Evolutionary conservation across 176 grass and related monocot species (phyloP).

Genomic region (Rhynchospora tenuis): DNA sequence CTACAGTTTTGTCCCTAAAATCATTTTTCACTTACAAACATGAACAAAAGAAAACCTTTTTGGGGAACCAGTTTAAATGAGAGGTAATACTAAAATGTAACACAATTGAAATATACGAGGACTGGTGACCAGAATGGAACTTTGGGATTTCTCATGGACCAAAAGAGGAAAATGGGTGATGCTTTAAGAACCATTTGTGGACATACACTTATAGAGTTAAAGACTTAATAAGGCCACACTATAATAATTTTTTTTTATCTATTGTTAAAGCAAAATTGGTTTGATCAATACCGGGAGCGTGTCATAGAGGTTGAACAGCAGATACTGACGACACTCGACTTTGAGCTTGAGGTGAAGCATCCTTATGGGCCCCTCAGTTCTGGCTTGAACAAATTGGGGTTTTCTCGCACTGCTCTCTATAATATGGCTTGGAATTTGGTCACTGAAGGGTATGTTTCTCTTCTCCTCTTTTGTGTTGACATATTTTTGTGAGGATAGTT

Average conservation of each 20-base stretch:
- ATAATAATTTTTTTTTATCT: conserved; percentile 17
- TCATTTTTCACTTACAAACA: background rate
- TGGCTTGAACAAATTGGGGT: conserved; percentile 58
- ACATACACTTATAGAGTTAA: background rate
- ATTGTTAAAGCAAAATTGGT: conserved; percentile 67
- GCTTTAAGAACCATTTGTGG: background rate
- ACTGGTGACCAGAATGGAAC: background rate
- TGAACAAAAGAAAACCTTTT: background rate
- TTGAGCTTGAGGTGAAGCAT: conserved; percentile 82
- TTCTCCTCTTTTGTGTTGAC: background rate
- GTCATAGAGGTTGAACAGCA: conserved; percentile 67
- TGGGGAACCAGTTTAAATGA: background rate
- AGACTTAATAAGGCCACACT: background rate
- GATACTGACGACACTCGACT: conserved; percentile 91
- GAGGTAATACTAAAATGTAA: background rate
- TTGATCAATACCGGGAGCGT: conserved; percentile 74
- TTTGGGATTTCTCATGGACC: background rate
- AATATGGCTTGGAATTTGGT: conserved; percentile 69
- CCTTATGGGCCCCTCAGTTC: conserved; percentile 69
- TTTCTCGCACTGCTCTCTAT: conserved; percentile 58
- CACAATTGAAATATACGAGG: background rate
- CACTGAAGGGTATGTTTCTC: conserved; percentile 72
- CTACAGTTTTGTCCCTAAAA: background rate
- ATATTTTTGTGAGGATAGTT: background rate
- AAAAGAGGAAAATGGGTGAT: conserved; percentile 2